Evolutionary conservation across 2,329 filamentous ascomycete species (phyloP), one percentile per base, ranked within the genome.

Genomic region (Blumeria graminis): DNA sequence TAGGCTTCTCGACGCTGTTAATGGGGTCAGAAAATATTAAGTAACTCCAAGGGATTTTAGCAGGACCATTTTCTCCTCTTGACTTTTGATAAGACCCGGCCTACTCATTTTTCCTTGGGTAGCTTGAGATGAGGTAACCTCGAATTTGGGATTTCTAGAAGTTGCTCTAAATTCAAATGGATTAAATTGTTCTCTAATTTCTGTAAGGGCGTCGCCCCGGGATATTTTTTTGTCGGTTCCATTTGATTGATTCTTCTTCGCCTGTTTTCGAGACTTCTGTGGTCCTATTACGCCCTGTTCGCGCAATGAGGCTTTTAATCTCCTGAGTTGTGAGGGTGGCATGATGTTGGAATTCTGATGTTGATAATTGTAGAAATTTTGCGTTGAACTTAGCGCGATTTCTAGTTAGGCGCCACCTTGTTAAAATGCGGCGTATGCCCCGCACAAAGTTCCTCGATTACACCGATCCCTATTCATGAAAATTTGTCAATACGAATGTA

Each of bases 251-350:
- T 77, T 76, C 66, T 84, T 80, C 65, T 86, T 85, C 68, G 86
- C 88, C 68, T 94, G 85, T 71, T 95, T 96, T 66, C 96, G 96
- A 8, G 89, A 95, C 65, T 94, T 82, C 64, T 94, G 89, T 6
- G 88, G 88, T 1, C 89, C 87, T 45, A 89, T 81, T 55, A 98
- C 82, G 56, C 92, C 92, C 66, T 90, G 86, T 57, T 95, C 88
- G 60, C 81, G 78, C 51, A 98, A 76, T 9, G 89, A 94, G 62
- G 86, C 77, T 71, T 96, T 98, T 48, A 98, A 77, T 69, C 89
- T 84, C 71, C 96, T 98, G 58, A 98, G 76, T 73, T 98, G 93
- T 11, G 93, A 98, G 60, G 89, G 86, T 63, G 90, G 82, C 92
- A 98, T 98, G 56, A 71, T 65, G 56, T 35, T 46, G 38, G 22